A percentile compares a stretch with the other conserved stretches of the same genome.
Conservation (phyloP, 2,329 filamentous ascomycete species). For the Raffaelea arxii region DNA sequence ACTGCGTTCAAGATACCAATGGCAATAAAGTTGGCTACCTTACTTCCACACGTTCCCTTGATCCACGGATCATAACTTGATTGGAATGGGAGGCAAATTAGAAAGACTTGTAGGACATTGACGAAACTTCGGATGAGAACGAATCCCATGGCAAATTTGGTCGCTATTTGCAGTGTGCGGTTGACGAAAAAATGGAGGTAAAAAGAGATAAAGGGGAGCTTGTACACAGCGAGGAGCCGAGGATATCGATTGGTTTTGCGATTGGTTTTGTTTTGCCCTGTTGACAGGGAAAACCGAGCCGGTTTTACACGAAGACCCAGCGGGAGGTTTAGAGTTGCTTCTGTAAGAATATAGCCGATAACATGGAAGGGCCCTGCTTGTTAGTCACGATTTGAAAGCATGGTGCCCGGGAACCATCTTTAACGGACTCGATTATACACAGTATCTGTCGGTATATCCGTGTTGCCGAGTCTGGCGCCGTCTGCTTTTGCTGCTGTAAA, state of each 20-base stretch:
- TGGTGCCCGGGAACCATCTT: no score
- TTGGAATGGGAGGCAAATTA: conserved; percentile 1
- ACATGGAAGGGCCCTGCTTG: background rate
- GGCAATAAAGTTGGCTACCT: background rate
- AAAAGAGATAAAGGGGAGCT: conserved; percentile 42
- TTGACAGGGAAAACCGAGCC: background rate
- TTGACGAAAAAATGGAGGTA: conserved; percentile 43
- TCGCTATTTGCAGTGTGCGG: background rate
- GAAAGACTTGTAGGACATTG: background rate
- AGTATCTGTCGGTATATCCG: background rate
- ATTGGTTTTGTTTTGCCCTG: no score
- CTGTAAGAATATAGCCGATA: background rate
- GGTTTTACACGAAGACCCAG: background rate
- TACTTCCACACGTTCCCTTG: background rate
- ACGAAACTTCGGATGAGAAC: background rate
- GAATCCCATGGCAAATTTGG: background rate
- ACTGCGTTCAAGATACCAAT: background rate
- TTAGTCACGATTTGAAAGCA: no score
- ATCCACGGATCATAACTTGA: background rate
- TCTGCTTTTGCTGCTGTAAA: no score
- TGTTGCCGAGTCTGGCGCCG: background rate
- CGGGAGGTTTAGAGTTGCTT: background rate
- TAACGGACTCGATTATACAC: background rate
- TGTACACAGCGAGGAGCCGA: conserved; percentile 14
- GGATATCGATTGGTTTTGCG: no score